phyloP scores from a whole-genome alignment of 2,329 filamentous ascomycete species.

The Apiospora rasikravindrae region DNA sequence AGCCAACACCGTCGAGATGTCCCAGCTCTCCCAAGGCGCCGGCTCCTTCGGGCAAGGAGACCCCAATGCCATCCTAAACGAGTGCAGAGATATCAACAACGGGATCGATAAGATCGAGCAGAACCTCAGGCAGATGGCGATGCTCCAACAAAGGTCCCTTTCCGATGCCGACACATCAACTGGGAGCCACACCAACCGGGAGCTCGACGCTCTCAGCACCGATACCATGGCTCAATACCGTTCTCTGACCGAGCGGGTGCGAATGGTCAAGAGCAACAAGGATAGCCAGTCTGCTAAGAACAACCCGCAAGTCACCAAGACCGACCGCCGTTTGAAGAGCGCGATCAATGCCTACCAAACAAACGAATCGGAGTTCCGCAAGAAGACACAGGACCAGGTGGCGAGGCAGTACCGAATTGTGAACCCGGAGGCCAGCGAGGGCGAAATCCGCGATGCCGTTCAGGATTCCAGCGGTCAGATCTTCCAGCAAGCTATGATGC shows the following conservation, averaged over 20 bases:
- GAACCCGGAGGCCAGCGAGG: constrained; percentile 77
- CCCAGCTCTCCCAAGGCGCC: constrained; percentile 62
- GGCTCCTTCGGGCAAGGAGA: constrained; percentile 56
- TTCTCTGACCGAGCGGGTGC: constrained; percentile 77
- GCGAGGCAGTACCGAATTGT: constrained; percentile 91
- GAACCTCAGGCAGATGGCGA: constrained; percentile 74
- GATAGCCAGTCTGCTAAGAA: constrained; percentile 77
- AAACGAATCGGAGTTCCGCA: constrained; percentile 79
- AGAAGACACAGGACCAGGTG: constrained; percentile 81
- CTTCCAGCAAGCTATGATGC: constrained; percentile 86
- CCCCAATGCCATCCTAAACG: constrained; percentile 81
- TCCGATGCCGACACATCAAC: constrained; percentile 75
- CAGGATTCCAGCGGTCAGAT: constrained; percentile 77
- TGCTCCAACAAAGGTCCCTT: constrained; percentile 73
- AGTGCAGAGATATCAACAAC: constrained; percentile 80
- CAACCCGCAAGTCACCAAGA: constrained; percentile 77
- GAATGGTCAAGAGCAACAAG: constrained; percentile 80
- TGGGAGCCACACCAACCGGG: constrained; percentile 67
- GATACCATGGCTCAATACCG: constrained; percentile 87
- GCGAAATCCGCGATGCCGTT: constrained; percentile 78
- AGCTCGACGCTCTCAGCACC: constrained; percentile 74
- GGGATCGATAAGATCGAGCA: constrained; percentile 76
- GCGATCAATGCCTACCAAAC: constrained; percentile 84
- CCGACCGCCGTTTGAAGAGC: constrained; percentile 79
- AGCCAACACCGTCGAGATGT: constrained; percentile 69